Conservation (phyloP, 2,329 filamentous ascomycete species). For the Aspergillus novoparasiticus region DNA sequence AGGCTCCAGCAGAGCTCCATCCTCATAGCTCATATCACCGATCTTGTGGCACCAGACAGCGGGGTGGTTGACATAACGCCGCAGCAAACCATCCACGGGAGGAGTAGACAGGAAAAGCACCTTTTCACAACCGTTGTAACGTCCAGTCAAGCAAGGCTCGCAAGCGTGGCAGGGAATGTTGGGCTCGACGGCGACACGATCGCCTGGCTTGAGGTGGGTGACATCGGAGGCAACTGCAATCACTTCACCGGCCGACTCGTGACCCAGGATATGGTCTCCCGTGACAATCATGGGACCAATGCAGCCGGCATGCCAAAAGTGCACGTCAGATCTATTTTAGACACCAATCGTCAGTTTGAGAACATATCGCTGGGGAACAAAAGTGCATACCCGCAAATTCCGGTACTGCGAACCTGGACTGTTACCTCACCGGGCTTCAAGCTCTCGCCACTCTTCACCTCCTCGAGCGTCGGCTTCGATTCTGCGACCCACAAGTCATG, state of each 20-base stretch:
- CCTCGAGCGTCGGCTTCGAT: constrained; percentile 74
- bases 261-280: constrained; percentile 86
- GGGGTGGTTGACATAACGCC: constrained; percentile 93
- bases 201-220: constrained; percentile 74
- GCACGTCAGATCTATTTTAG: constrained; percentile 74
- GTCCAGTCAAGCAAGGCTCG: constrained; percentile 86
- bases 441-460: constrained; percentile 66
- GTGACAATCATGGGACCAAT: constrained; percentile 95
- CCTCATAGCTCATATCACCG: constrained; percentile 85
- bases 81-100: constrained; percentile 80
- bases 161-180: constrained; percentile 90
- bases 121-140: constrained; percentile 90
- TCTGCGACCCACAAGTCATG: constrained; percentile 90
- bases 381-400: constrained; percentile 79
- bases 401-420: constrained; percentile 86
- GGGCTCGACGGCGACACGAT: constrained; percentile 91
- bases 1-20: constrained; percentile 88
- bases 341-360: constrained; percentile 12
- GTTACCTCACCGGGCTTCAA: constrained; percentile 84
- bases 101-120: constrained; percentile 90
- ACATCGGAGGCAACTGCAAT: constrained; percentile 76
- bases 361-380: neutral
- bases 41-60: constrained; percentile 97
- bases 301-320: constrained; percentile 95
- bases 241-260: constrained; percentile 80